Base-by-base conservation (phyloP, 768 basidiomycete species). In the Auriscalpium vulgare region DNA sequence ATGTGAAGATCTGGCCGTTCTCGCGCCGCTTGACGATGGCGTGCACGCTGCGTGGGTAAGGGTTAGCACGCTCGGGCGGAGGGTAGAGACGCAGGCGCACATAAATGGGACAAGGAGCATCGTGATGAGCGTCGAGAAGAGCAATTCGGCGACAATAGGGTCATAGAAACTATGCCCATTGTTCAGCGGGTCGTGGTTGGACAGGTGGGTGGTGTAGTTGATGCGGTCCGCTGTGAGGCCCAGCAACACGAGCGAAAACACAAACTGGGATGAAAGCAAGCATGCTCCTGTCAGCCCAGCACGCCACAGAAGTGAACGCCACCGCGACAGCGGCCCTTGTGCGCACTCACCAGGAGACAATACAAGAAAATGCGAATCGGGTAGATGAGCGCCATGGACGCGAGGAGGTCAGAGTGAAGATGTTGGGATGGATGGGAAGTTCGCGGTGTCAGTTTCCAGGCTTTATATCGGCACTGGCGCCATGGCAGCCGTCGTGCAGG, bases 101-200 rank as follows among this genome's bases (percentile, higher is more conserved):
- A 73, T 82, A 58, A 47, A 47, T n/a, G 53, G 46, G 14, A 52
- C 53, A 84, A 85, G 90, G 1, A 80, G 72, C 45, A 89, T 72
- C 1, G 84, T 80, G 35, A 91, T 64, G 37, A 86, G 65, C 3
- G 82, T 77, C 6, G 85, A 79, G 29, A 82, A 71, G 54, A 90
- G 68, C 11, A 90, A 72, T 63, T 90, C 88, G 1, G 77, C 82
- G 34, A 88, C 77, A 51, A 88, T 77, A 8, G 84, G 85, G 62
- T 91, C 88, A 68, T 86, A 85, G 70, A 85, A 89, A 55, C 67
- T 61, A 21, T 66, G 62, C 10, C 83, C 83, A 9, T 69, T 57
- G 62, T 87, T 84, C 46, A 87, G 67, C 2, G 83, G 76, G 62
- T 88, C 86, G 13, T 65, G 66, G 2, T 63, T 58, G 0, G 78